Evolutionary conservation across 306 rosid genomes (phyloP).

Genomic region (Adenanthera pavonina): DNA sequence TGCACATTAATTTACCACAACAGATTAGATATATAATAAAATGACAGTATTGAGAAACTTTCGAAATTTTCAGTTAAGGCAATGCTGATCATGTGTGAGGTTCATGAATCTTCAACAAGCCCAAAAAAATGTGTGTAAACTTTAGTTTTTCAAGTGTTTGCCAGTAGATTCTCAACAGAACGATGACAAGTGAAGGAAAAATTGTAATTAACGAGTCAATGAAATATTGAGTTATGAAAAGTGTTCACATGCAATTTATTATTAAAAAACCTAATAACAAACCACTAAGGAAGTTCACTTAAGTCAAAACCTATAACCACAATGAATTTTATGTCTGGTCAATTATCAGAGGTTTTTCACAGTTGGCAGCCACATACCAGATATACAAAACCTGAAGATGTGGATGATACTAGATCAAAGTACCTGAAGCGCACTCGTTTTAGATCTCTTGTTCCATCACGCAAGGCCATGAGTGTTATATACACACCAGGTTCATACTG

Average conservation of each 20-base stretch:
- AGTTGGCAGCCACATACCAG: constrained; percentile 1
- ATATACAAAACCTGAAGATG: neutral
- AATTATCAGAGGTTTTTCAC: constrained; percentile 1
- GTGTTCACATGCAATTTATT: neutral
- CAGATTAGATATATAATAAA: constrained; percentile 18
- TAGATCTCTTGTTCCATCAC: constrained; percentile 87
- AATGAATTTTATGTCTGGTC: neutral
- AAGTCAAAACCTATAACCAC: neutral
- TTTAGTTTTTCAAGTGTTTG: neutral
- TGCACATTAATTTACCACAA: constrained; percentile 48
- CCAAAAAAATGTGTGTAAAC: neutral
- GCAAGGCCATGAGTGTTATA: constrained; percentile 90
- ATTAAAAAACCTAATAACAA: neutral
- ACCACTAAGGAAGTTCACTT: too few species aligned
- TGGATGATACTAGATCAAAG: constrained; percentile 1
- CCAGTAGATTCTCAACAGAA: neutral
- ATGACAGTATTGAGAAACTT: neutral
- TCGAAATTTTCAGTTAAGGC: neutral
- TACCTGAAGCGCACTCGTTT: constrained; percentile 99
- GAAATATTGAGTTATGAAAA: neutral
- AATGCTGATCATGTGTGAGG: constrained; percentile 1
- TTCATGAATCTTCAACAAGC: neutral
- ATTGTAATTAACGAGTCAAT: neutral
- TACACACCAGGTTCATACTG: constrained; percentile 98
- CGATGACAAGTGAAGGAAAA: neutral